These are phyloP conservation scores for Nicotiana knightiana DNA, from an alignment of 257 asterid species.

Conservation along the genomic window DNA sequence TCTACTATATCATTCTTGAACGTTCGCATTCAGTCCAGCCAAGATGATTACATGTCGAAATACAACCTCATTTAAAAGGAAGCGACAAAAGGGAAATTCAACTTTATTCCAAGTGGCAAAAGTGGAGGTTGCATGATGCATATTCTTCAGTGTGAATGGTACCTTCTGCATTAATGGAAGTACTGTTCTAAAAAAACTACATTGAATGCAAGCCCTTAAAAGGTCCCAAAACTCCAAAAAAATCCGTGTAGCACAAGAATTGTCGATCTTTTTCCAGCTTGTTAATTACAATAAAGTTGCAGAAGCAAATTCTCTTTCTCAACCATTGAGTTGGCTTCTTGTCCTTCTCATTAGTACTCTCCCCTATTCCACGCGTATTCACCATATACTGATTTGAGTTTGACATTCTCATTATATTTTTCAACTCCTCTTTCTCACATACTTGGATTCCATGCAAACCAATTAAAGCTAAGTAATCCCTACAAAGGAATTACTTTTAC, in stretches of 20 bases:
- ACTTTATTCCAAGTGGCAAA: not conserved
- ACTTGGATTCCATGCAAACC: not conserved
- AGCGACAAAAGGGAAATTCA: not conserved
- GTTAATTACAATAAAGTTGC: not conserved
- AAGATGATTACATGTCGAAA: not conserved
- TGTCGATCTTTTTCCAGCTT: not conserved
- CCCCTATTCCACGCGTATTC: constrained; percentile 8
- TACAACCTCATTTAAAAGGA: not conserved
- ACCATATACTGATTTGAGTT: constrained; percentile 2
- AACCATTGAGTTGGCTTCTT: not conserved
- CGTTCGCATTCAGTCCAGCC: constrained; percentile 3
- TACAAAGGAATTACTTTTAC: not conserved
- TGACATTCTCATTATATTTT: not conserved
- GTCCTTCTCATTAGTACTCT: not conserved
- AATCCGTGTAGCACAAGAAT: constrained; percentile 2
- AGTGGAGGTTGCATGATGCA: not conserved
- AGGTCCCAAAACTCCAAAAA: not conserved
- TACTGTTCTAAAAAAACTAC: not conserved
- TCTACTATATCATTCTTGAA: not conserved
- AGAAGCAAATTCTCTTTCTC: not conserved
- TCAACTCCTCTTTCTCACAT: not conserved
- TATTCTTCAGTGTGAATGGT: not conserved
- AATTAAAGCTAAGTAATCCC: not conserved
- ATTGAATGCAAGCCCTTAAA: not conserved
- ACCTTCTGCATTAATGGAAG: not conserved